These are phyloP conservation scores for Apiospora aurea DNA, from an alignment of 2,329 filamentous ascomycete genomes.

Conservation along the genomic window DNA sequence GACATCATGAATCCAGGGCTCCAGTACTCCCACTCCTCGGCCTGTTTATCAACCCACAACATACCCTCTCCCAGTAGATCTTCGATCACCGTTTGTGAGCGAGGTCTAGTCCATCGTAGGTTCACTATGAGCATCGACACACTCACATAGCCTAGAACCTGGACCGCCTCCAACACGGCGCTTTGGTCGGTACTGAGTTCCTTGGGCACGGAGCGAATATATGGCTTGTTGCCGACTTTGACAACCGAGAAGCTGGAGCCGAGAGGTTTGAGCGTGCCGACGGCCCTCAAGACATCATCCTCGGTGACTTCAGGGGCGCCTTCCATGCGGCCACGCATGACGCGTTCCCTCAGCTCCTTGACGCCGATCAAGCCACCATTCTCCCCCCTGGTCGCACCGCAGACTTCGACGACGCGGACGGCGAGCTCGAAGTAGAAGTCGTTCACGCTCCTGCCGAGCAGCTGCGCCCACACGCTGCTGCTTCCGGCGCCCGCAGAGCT, in stretches of 20 bases:
- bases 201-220: slow-evolving; percentile 92
- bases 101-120: slow-evolving; percentile 81
- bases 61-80: slow-evolving; percentile 88
- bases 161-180: slow-evolving; percentile 87
- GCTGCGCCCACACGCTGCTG: slow-evolving; percentile 88
- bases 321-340: slow-evolving; percentile 76
- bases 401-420: slow-evolving; percentile 94
- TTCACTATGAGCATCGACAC: slow-evolving; percentile 89
- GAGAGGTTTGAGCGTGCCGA: slow-evolving; percentile 84
- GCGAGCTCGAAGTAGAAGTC: slow-evolving; percentile 99
- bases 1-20: slow-evolving; percentile 68
- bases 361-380: slow-evolving; percentile 93
- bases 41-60: slow-evolving; percentile 92
- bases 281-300: slow-evolving; percentile 91
- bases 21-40: slow-evolving; percentile 92
- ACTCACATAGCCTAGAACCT: slow-evolving; percentile 88
- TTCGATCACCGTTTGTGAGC: slow-evolving; percentile 88
- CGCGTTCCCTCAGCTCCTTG: slow-evolving; percentile 77
- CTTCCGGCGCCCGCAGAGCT: slow-evolving; percentile 51
- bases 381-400: slow-evolving; percentile 82
- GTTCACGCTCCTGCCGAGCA: slow-evolving; percentile 89
- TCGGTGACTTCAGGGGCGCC: slow-evolving; percentile 83
- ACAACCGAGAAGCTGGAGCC: slow-evolving; percentile 88
- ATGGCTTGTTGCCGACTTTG: slow-evolving; percentile 81
- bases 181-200: slow-evolving; percentile 96